Evolutionary conservation across 768 basidiomycete species (phyloP).

Genomic region (Boletus rubescentipes): DNA sequence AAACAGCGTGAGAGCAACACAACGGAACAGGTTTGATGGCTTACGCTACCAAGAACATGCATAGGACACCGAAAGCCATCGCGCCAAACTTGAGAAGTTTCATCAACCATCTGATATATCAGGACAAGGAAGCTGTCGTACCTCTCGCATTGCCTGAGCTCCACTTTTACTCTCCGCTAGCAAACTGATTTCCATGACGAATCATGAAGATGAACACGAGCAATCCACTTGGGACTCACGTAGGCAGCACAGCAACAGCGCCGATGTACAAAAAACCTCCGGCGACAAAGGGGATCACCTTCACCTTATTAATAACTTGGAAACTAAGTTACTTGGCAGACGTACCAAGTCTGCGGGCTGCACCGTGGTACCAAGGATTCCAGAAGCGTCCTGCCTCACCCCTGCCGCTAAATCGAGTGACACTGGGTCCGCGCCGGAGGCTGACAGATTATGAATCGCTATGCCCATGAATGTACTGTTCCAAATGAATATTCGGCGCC

Average conservation of each 20-base stretch:
- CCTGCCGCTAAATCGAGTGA: conserved; percentile 70
- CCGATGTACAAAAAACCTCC: conserved; percentile 94
- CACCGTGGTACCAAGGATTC: conserved; percentile 82
- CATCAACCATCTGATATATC: conserved; percentile 20
- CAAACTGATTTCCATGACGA: conserved; percentile 47
- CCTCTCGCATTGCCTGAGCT: conserved; percentile 89
- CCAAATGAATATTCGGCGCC: conserved; percentile 4
- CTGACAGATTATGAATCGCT: conserved; percentile 73
- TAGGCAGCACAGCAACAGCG: conserved; percentile 87
- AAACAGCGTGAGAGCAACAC: conserved; percentile 19
- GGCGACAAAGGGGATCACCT: conserved; percentile 89
- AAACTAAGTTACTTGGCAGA: conserved; percentile 17
- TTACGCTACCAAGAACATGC: conserved; percentile 93
- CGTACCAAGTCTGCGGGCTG: conserved; percentile 78
- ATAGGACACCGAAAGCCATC: conserved; percentile 86
- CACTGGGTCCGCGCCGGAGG: conserved; percentile 41
- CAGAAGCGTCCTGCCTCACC: conserved; percentile 70
- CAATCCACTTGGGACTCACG: conserved; percentile 50
- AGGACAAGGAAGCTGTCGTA: conserved; percentile 24
- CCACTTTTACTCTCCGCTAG: conserved; percentile 86
- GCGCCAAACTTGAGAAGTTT: conserved; percentile 69
- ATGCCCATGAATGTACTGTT: conserved; percentile 84
- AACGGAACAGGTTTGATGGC: conserved; percentile 33
- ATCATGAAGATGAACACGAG: conserved; percentile 9
- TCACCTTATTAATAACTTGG: conserved; percentile 14